Evolutionary conservation across 2,329 filamentous ascomycete genomes (phyloP).

Genomic region (Colletotrichum trifolii): DNA sequence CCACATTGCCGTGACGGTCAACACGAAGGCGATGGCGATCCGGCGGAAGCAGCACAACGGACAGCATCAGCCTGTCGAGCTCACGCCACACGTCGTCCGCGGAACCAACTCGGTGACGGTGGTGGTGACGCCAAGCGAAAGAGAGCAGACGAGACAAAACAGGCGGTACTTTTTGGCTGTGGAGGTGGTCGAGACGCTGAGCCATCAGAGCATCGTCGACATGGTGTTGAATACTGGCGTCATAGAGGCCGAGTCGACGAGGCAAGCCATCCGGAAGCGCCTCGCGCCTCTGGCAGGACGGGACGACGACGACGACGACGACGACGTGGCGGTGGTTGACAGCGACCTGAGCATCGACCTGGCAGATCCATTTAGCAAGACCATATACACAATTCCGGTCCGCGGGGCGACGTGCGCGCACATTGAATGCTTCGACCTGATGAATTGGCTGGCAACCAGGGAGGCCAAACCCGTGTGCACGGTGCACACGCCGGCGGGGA

Average conservation of each 20-base stretch:
- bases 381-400: conserved; percentile 76
- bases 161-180: conserved; percentile 73
- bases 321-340: conserved; percentile 71
- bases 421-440: conserved; percentile 89
- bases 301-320: conserved; percentile 53
- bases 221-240: conserved; percentile 50
- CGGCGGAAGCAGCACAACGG: conserved; percentile 78
- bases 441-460: conserved; percentile 80
- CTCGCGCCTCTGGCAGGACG: conserved; percentile 46
- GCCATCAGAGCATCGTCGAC: conserved; percentile 56
- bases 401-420: conserved; percentile 79
- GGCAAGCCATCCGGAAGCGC: conserved; percentile 65
- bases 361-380: conserved; percentile 73
- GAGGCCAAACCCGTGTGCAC: conserved; percentile 56
- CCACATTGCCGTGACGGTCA: conserved; percentile 76
- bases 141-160: conserved; percentile 32
- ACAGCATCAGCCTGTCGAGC: conserved; percentile 80
- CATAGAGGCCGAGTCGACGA: conserved; percentile 59
- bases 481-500: conserved; percentile 48
- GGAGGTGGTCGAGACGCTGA: conserved; percentile 72
- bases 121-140: conserved; percentile 48
- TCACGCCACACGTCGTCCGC: conserved; percentile 68
- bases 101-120: conserved; percentile 74
- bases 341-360: conserved; percentile 71
- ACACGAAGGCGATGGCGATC: conserved; percentile 65